Percentiles rank a stretch among this genome's conserved stretches.
phyloP scores from a whole-genome alignment of 345 rosid genomes.

The Bruguiera parviflora region DNA sequence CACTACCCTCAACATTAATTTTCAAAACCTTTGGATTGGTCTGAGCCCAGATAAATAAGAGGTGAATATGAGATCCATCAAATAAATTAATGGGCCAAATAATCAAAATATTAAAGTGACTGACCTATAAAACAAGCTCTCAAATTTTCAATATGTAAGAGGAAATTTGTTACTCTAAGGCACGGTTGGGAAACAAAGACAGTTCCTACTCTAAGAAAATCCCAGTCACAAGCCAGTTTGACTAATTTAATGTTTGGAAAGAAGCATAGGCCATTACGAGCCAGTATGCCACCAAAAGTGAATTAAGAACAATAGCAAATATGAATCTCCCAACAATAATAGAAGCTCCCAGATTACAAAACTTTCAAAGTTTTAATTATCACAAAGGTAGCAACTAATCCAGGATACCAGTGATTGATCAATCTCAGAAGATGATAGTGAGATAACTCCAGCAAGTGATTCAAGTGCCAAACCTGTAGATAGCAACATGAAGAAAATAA shows the following conservation, averaged over 20 bases:
- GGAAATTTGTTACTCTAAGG: neutral
- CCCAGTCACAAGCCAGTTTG: too few relatives aligned
- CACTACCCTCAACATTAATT: too few relatives aligned
- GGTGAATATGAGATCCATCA: too few relatives aligned
- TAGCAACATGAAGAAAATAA: slow-evolving; percentile 12
- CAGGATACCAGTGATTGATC: slow-evolving; percentile 67
- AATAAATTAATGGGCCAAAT: neutral
- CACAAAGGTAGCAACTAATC: too few relatives aligned
- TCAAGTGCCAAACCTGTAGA: slow-evolving; percentile 80
- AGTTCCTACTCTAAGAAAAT: neutral
- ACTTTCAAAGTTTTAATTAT: too few relatives aligned
- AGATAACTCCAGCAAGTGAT: slow-evolving; percentile 79
- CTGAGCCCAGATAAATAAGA: too few relatives aligned
- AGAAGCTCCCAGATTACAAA: neutral
- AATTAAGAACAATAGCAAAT: neutral
- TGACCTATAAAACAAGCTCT: neutral
- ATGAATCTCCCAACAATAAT: too few relatives aligned
- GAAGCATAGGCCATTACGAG: neutral
- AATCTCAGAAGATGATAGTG: slow-evolving; percentile 70
- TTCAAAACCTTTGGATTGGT: too few relatives aligned
- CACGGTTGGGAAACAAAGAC: neutral
- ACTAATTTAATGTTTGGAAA: neutral
- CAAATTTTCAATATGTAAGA: neutral
- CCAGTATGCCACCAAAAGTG: neutral
- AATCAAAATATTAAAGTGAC: neutral